Evolutionary conservation across 805 yeast species (phyloP).

Genomic region (Candida succiphila): DNA sequence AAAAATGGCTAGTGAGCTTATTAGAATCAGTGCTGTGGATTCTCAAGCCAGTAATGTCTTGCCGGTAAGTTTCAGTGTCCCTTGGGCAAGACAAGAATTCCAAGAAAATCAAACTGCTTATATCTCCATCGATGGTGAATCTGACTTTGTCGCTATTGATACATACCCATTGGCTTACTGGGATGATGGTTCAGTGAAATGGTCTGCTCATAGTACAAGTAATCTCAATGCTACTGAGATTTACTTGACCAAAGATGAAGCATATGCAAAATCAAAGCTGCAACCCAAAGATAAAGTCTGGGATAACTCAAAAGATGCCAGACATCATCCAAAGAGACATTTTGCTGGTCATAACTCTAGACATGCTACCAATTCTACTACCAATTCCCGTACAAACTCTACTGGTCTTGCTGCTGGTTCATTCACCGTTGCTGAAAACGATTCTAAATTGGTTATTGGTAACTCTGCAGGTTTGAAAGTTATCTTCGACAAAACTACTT

Average conservation of each 20-base stretch:
- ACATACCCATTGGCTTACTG: conserved; percentile 1
- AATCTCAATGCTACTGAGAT: background rate
- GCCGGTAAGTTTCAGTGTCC: conserved; percentile 1
- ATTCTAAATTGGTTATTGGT: background rate
- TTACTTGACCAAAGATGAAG: background rate
- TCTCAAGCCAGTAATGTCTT: too few relatives aligned
- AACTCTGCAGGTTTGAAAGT: background rate
- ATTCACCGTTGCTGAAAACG: background rate
- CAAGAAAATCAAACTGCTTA: background rate
- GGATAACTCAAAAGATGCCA: too few relatives aligned
- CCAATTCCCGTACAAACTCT: background rate
- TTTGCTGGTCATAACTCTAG: background rate
- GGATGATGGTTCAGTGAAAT: conserved; percentile 2
- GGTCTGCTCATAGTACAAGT: conserved; percentile 1
- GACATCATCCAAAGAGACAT: too few relatives aligned
- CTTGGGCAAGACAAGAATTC: conserved; percentile 1
- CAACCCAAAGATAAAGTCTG: background rate
- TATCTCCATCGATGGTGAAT: background rate
- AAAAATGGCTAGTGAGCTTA: too few relatives aligned
- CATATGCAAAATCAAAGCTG: background rate
- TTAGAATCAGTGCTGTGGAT: too few relatives aligned
- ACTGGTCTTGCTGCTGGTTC: background rate
- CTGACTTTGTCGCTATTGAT: background rate
- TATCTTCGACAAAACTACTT: background rate
- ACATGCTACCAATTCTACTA: background rate